Evolutionary conservation across 805 yeast genomes (phyloP), one percentile per base, ranked within the genome.

Genomic region (Alloascoidea africana): DNA sequence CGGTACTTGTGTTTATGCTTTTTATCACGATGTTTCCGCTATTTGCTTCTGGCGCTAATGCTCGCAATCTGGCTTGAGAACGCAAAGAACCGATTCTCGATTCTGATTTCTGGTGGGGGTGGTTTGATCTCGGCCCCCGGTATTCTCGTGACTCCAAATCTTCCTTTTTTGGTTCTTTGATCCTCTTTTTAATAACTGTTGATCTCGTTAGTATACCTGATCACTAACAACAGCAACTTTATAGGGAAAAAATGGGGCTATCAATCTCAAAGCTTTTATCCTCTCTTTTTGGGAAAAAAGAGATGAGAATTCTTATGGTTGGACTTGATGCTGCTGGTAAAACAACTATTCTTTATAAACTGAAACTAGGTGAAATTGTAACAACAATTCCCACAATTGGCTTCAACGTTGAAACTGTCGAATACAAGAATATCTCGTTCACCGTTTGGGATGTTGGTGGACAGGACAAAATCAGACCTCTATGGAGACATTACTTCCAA

Each of bases 381-480:
- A 85, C 94, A 53, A 86, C 96, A 37, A 86, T 85, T 56, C 96
- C 96, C 63, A 86, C 96, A 49, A 85, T 86, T 62, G 96, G 96
- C 55, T 86, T 86, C 77, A 86, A 86, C 62, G 96, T 86, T 51
- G 96, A 86, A 67, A 86, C 96, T 44, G 95, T 86, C 54, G 95
- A 86, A 70, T 85, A 86, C 73, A 86, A 86, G 70, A 86, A 86
- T 77, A 84, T 86, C 63, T 80, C 94, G 34, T 86, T 86, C 68
- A 85, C 95, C 43, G 96, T 86, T 47, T 86, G 96, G 97, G 97
- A 89, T 75, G 96, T 87, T 52, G 97, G 97, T 81, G 97, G 97
- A 75, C 97, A 89, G 71, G 96, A 86, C 65, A 87, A 87, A 68
- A 89, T 89, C 58, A 83, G 97, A 69, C 96, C 97, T 42, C 70